Evolutionary conservation across 768 basidiomycete genomes (phyloP).

Genomic region (Termitomyces sp.): DNA sequence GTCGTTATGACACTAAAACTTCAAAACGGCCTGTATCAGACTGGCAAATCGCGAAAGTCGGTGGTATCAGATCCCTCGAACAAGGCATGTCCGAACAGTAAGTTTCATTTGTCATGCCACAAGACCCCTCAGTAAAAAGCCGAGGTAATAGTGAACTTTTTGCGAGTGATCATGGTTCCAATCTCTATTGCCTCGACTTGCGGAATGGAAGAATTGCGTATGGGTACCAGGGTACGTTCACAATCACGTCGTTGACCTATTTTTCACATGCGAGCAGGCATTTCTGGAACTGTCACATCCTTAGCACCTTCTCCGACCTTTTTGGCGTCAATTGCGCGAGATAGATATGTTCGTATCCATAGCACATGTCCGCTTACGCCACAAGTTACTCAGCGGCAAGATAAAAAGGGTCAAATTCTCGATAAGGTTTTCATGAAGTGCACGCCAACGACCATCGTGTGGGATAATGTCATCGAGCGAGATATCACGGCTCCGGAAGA

Average conservation of each 20-base stretch:
- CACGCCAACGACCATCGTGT: conserved; percentile 55
- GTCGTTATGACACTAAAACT: conserved; percentile 72
- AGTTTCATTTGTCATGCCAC: conserved; percentile 16
- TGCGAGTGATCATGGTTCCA: conserved; percentile 58
- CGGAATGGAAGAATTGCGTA: conserved; percentile 62
- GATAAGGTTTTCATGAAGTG: conserved; percentile 61
- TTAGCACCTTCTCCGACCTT: conserved; percentile 48
- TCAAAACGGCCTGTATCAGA: conserved; percentile 62
- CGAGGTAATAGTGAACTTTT: conserved; percentile 53
- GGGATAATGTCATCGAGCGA: conserved; percentile 38
- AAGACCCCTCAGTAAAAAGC: conserved; percentile 3
- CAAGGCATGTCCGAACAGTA: conserved; percentile 62
- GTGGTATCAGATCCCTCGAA: conserved; percentile 55
- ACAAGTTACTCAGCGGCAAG: conserved; percentile 41
- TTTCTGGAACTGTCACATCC: conserved; percentile 66
- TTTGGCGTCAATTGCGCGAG: conserved; percentile 58
- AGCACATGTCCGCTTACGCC: conserved; percentile 48
- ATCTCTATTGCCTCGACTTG: conserved; percentile 60
- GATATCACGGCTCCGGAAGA: conserved; percentile 17
- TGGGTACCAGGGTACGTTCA: conserved; percentile 55
- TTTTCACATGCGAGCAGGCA: conserved; percentile 33
- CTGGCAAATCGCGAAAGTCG: conserved; percentile 57
- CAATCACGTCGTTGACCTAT: background rate
- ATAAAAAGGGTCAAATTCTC: conserved; percentile 53
- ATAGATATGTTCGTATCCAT: conserved; percentile 69